A percentile compares a stretch with the other conserved stretches of the same genome.
Evolutionary conservation across 2,329 filamentous ascomycete species (phyloP).

Genomic region (Juglanconis oblonga): DNA sequence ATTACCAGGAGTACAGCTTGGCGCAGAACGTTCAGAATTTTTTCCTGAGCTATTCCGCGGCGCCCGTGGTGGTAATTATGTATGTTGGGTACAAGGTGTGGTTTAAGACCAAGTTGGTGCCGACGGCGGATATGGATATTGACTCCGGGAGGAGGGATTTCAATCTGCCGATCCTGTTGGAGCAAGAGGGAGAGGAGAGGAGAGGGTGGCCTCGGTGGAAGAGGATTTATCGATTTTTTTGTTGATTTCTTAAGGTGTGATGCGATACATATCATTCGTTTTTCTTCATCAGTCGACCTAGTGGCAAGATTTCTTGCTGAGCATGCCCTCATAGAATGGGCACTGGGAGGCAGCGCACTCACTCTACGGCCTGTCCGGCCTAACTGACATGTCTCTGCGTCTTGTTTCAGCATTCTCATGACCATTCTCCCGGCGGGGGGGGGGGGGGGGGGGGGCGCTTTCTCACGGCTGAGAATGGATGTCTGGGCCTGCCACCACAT

Average conservation of each 20-base stretch:
- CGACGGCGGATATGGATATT: constrained; percentile 75
- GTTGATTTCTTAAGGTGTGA: constrained; percentile 40
- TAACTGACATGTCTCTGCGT: too few relatives aligned
- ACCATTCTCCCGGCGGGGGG: too few relatives aligned
- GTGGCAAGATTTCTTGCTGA: too few relatives aligned
- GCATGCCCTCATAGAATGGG: too few relatives aligned
- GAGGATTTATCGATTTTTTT: constrained; percentile 69
- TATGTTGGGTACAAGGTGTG: constrained; percentile 75
- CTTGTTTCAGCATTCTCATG: too few relatives aligned
- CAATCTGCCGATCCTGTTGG: constrained; percentile 73
- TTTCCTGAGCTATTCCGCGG: constrained; percentile 70
- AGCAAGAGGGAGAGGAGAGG: constrained; percentile 75
- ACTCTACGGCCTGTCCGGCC: too few relatives aligned
- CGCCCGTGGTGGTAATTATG: constrained; percentile 64
- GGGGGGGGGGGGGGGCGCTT: too few relatives aligned
- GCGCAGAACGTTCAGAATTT: constrained; percentile 58
- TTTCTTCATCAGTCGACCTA: too few relatives aligned
- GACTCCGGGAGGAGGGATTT: constrained; percentile 82
- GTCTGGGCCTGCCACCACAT: too few relatives aligned
- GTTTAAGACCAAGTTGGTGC: constrained; percentile 66
- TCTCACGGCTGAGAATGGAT: too few relatives aligned
- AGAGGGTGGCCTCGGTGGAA: constrained; percentile 75
- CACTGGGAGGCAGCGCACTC: too few relatives aligned
- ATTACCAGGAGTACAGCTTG: constrained; percentile 39
- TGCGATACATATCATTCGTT: neutral